Evolutionary conservation across 2,329 filamentous ascomycete species (phyloP), one percentile per base, ranked within the genome.

Genomic region (Fusarium bulbicola): DNA sequence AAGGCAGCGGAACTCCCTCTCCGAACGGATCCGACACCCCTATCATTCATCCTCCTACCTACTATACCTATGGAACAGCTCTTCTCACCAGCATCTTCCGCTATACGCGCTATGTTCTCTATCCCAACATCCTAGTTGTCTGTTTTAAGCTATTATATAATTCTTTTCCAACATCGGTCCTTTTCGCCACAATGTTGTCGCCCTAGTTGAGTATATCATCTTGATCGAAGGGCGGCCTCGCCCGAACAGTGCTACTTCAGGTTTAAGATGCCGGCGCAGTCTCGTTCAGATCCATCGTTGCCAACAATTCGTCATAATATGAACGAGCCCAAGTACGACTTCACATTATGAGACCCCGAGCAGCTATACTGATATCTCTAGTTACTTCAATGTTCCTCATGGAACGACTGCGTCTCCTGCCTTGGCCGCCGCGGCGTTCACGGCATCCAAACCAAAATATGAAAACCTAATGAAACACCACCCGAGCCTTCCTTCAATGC

Each of bases 371-470:
- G 36, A 74, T 40, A 16, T 3, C 14, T 28, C 10, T 49, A 82
- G 81, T 53, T 82, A 83, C 63, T 82, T 82, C 40, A 79, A 76
- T 45, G 70, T 82, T 24, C 74, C 79, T 10, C 60, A 74, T 9
- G 59, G 66, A 37, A 56, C 72, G 6, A 46, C 72, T 5, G 50
- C 70, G 1, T 56, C 78, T 5, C 64, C 72, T 3, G 53, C 76
- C 21, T 64, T 78, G 11, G 66, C 74, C 21, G 34, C 61, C 4
- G 16, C 66, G 4, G 49, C 68, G 12, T 58, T 63, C 36, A 45
- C 52, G 16, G 32, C 54, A 14, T 53, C 74, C 20, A 63, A 59
- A 13, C 56, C 72, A 8, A 74, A 64, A 18, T 53, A 42, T 37
- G 52, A 62, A 26, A 40, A 16, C 42, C n/a, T 45, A 32, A 72